Evolutionary conservation across 2,329 filamentous ascomycete species (phyloP), one percentile per base, ranked within the genome.

Genomic region (Aspergillus fumigatiaffinis): DNA sequence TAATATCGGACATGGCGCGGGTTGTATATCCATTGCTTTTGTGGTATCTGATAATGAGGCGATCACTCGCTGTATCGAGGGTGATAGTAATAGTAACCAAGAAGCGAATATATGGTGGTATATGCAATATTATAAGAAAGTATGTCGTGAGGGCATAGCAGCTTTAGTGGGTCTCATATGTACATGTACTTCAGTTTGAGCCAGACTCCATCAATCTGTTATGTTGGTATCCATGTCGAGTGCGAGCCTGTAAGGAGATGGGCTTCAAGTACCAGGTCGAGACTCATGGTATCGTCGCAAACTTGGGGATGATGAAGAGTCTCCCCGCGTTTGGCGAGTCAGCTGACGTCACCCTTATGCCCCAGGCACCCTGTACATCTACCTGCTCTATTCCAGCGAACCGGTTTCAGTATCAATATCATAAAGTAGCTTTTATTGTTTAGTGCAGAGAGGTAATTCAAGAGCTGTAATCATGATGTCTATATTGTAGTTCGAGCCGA

Each of bases 1-100:
- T 64, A 46, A 67, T 63, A 46, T 55, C 56, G 17, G 58, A 47
- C 55, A 59, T 60, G 14, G n/a, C 41, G 14, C 5, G 44, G 9
- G 9, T 3, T 10, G 44, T 25, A 14, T 23, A 23, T 23, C 44
- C 44, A 47, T 47, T 26, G 44, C 23, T 47, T 20, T 20, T 21
- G 21, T 12, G 3, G 14, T 38, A 23, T 46, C 4, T 46, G 42
- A 8, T 2, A 46, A 14, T 20, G 9, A 46, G 42, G 9, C 21
- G 42, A 46, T 12, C 2, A 46, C 21, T 9, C 41, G 41, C 4
- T 44, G n/a, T 21, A 4, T 20, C 10, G n/a, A 21, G 3, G 41
- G 20, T 21, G 20, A 23, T 10, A 44, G 2, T 44, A 9, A 12
- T 9, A 21, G 8, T 20, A 23, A 20, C 17, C 21, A 44, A 23